These are phyloP conservation scores for Geotrichum restrictum DNA, from an alignment of 1,139 yeast species.

Conservation along the genomic window DNA sequence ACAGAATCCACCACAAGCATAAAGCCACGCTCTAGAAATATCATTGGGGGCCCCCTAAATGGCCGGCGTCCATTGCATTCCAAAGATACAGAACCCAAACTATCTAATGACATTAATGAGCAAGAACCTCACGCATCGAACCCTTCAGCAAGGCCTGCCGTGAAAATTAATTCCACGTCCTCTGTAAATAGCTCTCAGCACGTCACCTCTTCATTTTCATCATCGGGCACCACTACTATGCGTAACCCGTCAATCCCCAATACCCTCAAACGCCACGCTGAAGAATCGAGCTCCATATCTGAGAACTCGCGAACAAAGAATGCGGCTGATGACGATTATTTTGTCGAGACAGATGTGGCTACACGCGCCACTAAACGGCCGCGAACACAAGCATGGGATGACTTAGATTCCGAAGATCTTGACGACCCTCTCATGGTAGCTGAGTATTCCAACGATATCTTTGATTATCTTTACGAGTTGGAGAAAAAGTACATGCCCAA, in stretches of 20 bases:
- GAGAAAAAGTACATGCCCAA: conserved; percentile 78
- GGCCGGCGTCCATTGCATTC: conserved; percentile 13
- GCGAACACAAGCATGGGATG: conserved; percentile 59
- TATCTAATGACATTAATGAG: conserved; percentile 12
- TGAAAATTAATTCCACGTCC: not conserved
- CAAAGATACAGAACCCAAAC: conserved; percentile 20
- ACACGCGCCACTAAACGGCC: conserved; percentile 19
- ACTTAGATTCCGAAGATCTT: conserved; percentile 82
- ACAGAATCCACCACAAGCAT: conserved; percentile 11
- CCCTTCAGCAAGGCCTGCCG: not conserved
- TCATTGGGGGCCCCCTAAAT: conserved; percentile 8
- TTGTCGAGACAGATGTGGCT: conserved; percentile 6
- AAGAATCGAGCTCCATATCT: not conserved
- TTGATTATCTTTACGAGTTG: conserved; percentile 68
- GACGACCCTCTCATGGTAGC: conserved; percentile 95
- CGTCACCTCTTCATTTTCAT: not conserved
- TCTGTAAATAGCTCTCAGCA: not conserved
- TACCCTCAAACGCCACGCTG: conserved; percentile 15
- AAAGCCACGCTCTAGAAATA: conserved; percentile 13
- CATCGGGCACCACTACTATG: not conserved
- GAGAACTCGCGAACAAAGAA: not conserved
- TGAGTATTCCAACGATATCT: conserved; percentile 86
- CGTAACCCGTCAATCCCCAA: not conserved
- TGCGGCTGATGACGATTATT: conserved; percentile 1
- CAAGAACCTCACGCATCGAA: conserved; percentile 1